Evolutionary conservation across 2,329 filamentous ascomycete genomes (phyloP), one percentile per base, ranked within the genome.

Genomic region (Aspergillus felis): DNA sequence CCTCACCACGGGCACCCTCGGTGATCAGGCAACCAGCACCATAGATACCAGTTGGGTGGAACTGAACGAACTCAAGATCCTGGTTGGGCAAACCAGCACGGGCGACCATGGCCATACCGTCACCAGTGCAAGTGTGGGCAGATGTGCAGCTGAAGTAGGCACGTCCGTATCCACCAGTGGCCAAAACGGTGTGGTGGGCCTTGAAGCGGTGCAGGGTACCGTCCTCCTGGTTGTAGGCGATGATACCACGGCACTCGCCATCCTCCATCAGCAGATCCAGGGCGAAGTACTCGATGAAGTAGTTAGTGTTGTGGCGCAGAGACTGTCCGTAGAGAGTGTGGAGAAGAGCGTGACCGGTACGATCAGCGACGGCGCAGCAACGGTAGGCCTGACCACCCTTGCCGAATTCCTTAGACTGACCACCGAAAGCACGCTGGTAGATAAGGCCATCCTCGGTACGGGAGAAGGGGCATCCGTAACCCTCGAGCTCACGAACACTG

Each of bases 261-360:
- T 95, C 90, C 80, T 97, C 89, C 94, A 97, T 97, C 71, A 99
- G 89, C 78, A 97, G 81, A 75, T 97, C 94, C 66, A 96, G 85
- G 69, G 92, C 94, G 76, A 97, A 99, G 84, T 92, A 97, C 80
- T 97, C 94, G 77, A 99, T 97, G 81, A 99, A 97, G 85, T 97
- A 99, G 83, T 97, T 97, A 73, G 93, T 97, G 84, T 97, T 96
- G 84, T 97, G 92, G 74, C 91, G 85, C 61, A 97, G 86, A 54
- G 92, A 97, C 82, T 97, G 93, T 70, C 94, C 94, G 79, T 97
- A 99, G 65, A 99, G 90, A 27, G 94, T 99, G 84, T 99, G 94
- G 53, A 99, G 87, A 66, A 99, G 89, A 71, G 94, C 94, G 79
- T 99, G 94, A 64, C 94, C 94, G 62, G 94, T 97, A 84, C 93